Conservation (phyloP, 345 rosid genomes). For the Nasturtium officinale region DNA sequence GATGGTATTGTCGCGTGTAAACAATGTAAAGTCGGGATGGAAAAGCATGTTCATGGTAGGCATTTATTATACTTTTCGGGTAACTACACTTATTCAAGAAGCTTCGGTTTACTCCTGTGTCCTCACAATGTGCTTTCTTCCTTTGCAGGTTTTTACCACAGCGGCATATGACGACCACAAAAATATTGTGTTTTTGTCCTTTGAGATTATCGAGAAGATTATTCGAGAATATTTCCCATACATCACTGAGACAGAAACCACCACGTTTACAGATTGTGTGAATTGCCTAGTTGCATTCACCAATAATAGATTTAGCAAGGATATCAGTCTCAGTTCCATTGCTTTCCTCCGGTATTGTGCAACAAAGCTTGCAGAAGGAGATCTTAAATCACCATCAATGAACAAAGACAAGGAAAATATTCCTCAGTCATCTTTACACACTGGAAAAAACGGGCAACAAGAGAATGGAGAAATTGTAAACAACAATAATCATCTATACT, state of each 20-base stretch:
- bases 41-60: constrained; percentile 99
- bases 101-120: neutral
- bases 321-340: constrained; percentile 89
- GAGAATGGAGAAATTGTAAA: constrained; percentile 67
- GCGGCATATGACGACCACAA: constrained; percentile 99
- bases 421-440: constrained; percentile 56
- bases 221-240: constrained; percentile 93
- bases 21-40: constrained; percentile 98
- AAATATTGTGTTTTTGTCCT: constrained; percentile 88
- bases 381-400: constrained; percentile 65
- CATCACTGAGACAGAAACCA: constrained; percentile 97
- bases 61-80: constrained; percentile 17
- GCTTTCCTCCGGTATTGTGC: constrained; percentile 95
- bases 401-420: constrained; percentile 72
- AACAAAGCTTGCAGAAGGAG: constrained; percentile 94
- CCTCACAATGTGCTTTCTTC: constrained; percentile 27
- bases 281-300: constrained; percentile 97
- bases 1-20: constrained; percentile 97
- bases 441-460: constrained; percentile 57
- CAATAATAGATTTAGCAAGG: constrained; percentile 91
- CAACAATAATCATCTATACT: constrained; percentile 80
- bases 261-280: constrained; percentile 98
- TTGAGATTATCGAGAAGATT: constrained; percentile 96
- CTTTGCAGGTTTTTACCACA: constrained; percentile 87
- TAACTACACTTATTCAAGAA: constrained; percentile 5